Conservation (phyloP, 805 yeast genomes). For the Phaffomyces opuntiae region DNA sequence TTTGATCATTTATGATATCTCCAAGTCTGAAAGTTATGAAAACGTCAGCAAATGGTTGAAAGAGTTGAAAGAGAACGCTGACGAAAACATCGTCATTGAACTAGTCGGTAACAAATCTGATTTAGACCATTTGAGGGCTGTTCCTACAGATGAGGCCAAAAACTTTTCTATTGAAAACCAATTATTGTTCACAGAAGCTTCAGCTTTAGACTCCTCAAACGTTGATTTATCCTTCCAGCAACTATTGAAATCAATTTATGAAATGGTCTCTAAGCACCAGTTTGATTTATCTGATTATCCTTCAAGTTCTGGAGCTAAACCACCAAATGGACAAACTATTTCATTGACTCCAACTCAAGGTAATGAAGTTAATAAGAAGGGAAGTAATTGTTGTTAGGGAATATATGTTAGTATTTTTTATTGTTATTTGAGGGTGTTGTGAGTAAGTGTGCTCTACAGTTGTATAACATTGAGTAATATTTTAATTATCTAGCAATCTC, state of each 20-base stretch:
- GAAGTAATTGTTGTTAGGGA: conserved; percentile 56
- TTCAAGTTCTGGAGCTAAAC: conserved; percentile 46
- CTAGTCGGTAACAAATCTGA: conserved; percentile 90
- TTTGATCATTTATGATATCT: conserved; percentile 87
- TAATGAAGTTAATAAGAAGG: conserved; percentile 51
- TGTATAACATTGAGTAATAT: no score
- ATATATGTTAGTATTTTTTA: not conserved
- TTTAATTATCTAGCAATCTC: not conserved
- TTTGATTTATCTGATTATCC: conserved; percentile 74
- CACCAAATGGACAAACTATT: conserved; percentile 84
- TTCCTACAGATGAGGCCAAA: conserved; percentile 96
- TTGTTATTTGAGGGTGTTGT: not conserved
- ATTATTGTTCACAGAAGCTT: conserved; percentile 89
- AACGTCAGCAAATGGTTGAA: conserved; percentile 84
- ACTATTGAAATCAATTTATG: conserved; percentile 85
- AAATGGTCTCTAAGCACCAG: conserved; percentile 90
- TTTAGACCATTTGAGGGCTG: conserved; percentile 87
- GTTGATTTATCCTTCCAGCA: conserved; percentile 94
- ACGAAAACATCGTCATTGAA: conserved; percentile 91
- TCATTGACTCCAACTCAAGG: conserved; percentile 90
- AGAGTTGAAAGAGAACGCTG: conserved; percentile 86
- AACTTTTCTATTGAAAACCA: conserved; percentile 90
- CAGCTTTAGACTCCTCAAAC: conserved; percentile 89
- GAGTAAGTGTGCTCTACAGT: not conserved
- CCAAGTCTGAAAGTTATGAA: conserved; percentile 83